Evolutionary conservation across 192 early-diverging fungal genomes (phyloP).

Genomic region (Chytriomyces sp.): DNA sequence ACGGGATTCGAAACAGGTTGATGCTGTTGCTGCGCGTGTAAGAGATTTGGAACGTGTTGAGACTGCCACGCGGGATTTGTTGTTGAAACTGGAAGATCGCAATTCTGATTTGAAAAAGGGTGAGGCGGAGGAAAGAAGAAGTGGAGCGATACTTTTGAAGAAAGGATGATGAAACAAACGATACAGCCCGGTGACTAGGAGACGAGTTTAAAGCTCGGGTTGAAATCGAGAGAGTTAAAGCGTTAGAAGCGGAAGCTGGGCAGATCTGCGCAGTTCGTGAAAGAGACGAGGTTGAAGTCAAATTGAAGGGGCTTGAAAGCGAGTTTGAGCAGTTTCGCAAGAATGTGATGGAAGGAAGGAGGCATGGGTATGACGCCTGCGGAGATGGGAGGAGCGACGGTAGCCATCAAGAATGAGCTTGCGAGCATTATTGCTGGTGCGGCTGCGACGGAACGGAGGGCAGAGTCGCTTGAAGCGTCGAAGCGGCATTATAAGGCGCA

Average conservation of each 20-base stretch:
- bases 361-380: constrained; percentile 4
- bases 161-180: constrained; percentile 32
- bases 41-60: constrained; percentile 40
- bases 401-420: constrained; percentile 26
- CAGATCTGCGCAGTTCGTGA: constrained; percentile 34
- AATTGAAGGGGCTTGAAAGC: constrained; percentile 28
- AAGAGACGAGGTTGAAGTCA: constrained; percentile 33
- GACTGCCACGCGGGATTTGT: constrained; percentile 28
- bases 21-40: constrained; percentile 27
- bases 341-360: constrained; percentile 29
- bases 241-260: constrained; percentile 38
- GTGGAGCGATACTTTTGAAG: constrained; percentile 25
- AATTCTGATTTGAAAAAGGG: constrained; percentile 25
- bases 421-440: constrained; percentile 10
- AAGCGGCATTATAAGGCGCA: constrained; percentile 50
- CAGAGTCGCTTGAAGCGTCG: constrained; percentile 34
- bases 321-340: constrained; percentile 28
- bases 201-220: constrained; percentile 50
- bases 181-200: constrained; percentile 35
- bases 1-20: constrained; percentile 45
- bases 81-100: constrained; percentile 39
- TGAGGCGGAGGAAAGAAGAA: constrained; percentile 32
- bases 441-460: constrained; percentile 34
- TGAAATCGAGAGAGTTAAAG: constrained; percentile 37
- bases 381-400: constrained; percentile 21